These are phyloP conservation scores for Blastomyces percursus DNA, from an alignment of 2,329 filamentous ascomycete species.

Conservation along the genomic window DNA sequence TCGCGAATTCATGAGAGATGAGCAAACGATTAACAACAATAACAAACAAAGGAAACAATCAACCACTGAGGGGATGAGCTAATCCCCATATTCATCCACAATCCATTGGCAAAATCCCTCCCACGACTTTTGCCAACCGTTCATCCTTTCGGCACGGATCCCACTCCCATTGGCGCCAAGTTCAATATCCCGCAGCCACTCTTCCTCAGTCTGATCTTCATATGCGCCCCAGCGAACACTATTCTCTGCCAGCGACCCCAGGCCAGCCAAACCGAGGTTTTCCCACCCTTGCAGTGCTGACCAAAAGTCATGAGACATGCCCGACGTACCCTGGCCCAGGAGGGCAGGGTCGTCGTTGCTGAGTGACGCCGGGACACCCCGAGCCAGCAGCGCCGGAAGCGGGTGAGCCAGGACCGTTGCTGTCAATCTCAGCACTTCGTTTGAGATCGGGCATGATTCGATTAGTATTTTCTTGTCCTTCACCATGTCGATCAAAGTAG, in stretches of 20 bases:
- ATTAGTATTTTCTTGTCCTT: conserved; percentile 80
- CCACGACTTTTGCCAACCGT: conserved; percentile 71
- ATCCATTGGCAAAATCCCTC: conserved; percentile 89
- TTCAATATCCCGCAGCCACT: conserved; percentile 63
- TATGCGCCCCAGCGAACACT: conserved; percentile 83
- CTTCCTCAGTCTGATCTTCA: conserved; percentile 60
- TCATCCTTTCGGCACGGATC: conserved; percentile 59
- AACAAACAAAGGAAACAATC: background rate
- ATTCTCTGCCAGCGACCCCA: conserved; percentile 83
- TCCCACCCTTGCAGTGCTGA: conserved; percentile 85
- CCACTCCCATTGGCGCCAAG: conserved; percentile 62
- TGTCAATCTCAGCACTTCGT: conserved; percentile 73
- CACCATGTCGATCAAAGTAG: conserved; percentile 75
- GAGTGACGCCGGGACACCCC: conserved; percentile 72
- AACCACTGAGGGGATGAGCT: background rate
- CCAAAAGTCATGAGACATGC: conserved; percentile 90
- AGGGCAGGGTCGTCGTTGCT: conserved; percentile 89
- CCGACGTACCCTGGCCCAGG: conserved; percentile 68
- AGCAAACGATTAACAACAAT: background rate
- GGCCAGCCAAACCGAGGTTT: conserved; percentile 74
- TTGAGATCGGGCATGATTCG: conserved; percentile 86
- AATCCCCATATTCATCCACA: conserved; percentile 56
- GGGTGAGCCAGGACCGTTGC: conserved; percentile 60
- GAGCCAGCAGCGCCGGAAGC: conserved; percentile 71
- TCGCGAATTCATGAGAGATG: background rate